phyloP scores from a whole-genome alignment of 2,329 filamentous ascomycete species.

The Bertia moriformis region DNA sequence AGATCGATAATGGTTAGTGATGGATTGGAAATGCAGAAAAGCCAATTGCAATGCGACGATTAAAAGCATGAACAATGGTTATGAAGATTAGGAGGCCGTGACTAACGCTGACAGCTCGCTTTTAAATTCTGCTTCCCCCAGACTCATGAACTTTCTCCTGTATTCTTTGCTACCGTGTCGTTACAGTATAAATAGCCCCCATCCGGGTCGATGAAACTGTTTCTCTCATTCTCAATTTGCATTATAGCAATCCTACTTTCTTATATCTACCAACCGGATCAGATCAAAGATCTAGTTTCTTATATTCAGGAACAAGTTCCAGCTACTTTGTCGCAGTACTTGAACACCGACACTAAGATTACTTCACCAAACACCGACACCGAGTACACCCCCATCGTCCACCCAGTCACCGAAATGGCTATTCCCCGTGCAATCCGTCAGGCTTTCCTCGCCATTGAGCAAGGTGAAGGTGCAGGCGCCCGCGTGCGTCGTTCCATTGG shows the following conservation, averaged over 20 bases:
- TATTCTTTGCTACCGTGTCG: not conserved
- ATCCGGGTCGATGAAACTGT: slow-evolving; percentile 14
- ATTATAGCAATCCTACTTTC: slow-evolving; percentile 15
- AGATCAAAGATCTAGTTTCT: not conserved
- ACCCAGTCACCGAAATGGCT: slow-evolving; percentile 36
- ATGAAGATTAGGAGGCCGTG: no score
- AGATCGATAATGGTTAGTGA: no score
- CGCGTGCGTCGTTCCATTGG: slow-evolving; percentile 77
- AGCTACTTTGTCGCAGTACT: not conserved
- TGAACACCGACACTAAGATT: not conserved
- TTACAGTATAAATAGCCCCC: slow-evolving; percentile 1
- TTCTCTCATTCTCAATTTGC: slow-evolving; percentile 19
- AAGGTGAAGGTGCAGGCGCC: slow-evolving; percentile 77
- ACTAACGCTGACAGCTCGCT: not conserved
- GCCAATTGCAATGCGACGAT: no score
- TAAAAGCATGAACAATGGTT: no score
- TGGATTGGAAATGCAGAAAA: no score
- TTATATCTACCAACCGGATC: slow-evolving; percentile 6
- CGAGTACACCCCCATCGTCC: not conserved
- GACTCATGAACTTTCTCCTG: not conserved
- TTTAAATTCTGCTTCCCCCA: no score
- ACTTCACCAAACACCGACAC: not conserved
- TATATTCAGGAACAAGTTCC: not conserved
- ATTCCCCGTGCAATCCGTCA: slow-evolving; percentile 64
- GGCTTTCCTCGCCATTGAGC: slow-evolving; percentile 71